Percentiles rank a stretch among this genome's conserved stretches.
Conservation (phyloP, 805 yeast genomes). For the Phaffomyces opuntiae region DNA sequence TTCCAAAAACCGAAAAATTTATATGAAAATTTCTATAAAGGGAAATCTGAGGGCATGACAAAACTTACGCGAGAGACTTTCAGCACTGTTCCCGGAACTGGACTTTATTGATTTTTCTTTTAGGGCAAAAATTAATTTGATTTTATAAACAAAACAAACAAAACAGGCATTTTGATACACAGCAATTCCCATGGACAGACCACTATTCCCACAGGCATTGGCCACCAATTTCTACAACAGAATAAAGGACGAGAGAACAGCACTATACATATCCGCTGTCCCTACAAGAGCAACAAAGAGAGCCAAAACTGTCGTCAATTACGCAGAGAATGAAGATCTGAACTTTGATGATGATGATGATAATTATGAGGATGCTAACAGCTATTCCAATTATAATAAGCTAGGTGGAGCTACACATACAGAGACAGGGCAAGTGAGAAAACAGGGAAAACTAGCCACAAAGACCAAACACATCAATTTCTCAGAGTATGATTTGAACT, state of each 20-base stretch:
- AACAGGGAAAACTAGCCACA: conserved; percentile 15
- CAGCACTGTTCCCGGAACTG: not conserved
- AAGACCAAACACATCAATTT: conserved; percentile 22
- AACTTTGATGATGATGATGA: conserved; percentile 48
- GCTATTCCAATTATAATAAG: not conserved
- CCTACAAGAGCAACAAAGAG: conserved; percentile 76
- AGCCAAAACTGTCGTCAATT: conserved; percentile 62
- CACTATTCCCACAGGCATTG: conserved; percentile 64
- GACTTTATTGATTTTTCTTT: conserved; percentile 1
- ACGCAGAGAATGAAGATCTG: conserved; percentile 76
- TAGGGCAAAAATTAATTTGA: not conserved
- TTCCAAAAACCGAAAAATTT: no score
- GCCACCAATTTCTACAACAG: conserved; percentile 70
- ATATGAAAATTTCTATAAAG: no score
- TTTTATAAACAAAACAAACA: not conserved
- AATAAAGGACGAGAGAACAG: conserved; percentile 64
- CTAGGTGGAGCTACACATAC: not conserved
- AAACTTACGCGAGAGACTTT: not conserved
- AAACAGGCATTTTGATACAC: not conserved
- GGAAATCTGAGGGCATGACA: no score
- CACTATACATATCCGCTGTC: conserved; percentile 65
- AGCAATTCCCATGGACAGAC: conserved; percentile 17
- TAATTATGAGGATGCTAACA: conserved; percentile 13
- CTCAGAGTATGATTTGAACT: conserved; percentile 17
- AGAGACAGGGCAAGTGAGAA: conserved; percentile 4